These are phyloP conservation scores for Verticillium dahliae DNA, from an alignment of 2,329 filamentous ascomycete genomes.

Conservation along the genomic window DNA sequence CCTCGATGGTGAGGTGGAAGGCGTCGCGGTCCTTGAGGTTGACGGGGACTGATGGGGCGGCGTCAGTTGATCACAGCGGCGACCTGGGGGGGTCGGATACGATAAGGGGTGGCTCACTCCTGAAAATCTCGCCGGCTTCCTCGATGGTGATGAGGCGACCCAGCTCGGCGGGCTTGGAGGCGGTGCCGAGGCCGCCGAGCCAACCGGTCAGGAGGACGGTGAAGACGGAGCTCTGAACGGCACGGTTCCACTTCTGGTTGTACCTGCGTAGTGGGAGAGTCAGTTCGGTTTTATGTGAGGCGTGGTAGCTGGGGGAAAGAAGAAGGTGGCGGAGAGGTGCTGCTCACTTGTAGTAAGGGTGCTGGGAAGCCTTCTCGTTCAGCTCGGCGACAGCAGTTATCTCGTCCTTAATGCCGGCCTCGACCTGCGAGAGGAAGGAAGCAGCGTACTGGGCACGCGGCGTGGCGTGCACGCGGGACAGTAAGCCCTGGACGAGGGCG, in stretches of 20 bases:
- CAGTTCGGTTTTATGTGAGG: not conserved
- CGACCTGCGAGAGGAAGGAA: constrained; percentile 61
- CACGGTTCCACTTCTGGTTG: constrained; percentile 78
- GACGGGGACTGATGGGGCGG: constrained; percentile 59
- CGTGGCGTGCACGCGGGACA: constrained; percentile 87
- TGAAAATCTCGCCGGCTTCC: constrained; percentile 72
- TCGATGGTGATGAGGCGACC: constrained; percentile 78
- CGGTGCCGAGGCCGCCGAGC: constrained; percentile 64
- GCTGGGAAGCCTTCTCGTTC: constrained; percentile 66
- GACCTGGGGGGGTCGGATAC: not conserved
- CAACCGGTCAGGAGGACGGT: constrained; percentile 58
- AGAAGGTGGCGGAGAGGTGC: not conserved
- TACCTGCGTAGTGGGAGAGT: constrained; percentile 39
- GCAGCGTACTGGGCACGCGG: constrained; percentile 57
- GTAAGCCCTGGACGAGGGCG: constrained; percentile 70
- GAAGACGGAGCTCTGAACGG: constrained; percentile 71
- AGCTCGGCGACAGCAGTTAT: constrained; percentile 65
- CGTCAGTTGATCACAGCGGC: not conserved
- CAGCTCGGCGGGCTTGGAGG: constrained; percentile 43
- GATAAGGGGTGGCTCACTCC: constrained; percentile 44
- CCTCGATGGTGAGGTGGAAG: constrained; percentile 95
- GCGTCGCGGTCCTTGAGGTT: constrained; percentile 84
- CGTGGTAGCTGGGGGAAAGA: not conserved
- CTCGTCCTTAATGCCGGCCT: constrained; percentile 66
- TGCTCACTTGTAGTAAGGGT: constrained; percentile 89